Evolutionary conservation across 23 red algal genomes (phyloP), one percentile per base, ranked within the genome.

Genomic region (Gracilaria gracilis): DNA sequence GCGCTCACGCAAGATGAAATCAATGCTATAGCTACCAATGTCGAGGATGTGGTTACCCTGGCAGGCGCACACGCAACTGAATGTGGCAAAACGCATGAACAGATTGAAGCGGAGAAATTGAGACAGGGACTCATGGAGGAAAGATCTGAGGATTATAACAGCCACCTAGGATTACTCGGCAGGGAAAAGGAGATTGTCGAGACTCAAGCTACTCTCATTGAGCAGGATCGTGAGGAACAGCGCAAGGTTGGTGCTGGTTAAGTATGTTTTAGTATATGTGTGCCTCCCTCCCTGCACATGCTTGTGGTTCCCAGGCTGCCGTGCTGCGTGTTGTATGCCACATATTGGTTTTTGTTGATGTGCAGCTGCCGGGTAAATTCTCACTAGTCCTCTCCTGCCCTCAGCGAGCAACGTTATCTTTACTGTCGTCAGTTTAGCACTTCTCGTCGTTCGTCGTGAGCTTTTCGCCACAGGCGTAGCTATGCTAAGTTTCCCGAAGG

Each of bases 31-130:
- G 79, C 78, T 4, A 25, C 67, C 23, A 38, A 37, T 27, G 66
- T 81, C 11, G 67, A 93, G 28, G 84, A 93, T 47, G 67, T 80
- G 32, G 89, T 78, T 17, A 82, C 72, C 28, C 72, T 98, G 50
- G 96, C 96, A 17, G 58, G 64, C 37, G 89, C 88, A 72, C 96
- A 98, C 80, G 78, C 85, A 20, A 66, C 62, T 51, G 96, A 98
- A 81, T 86, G 80, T 47, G 91, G 84, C 7, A 98, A 98, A 81
- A 93, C 93, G n/a, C 91, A 86, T 83, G 96, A 85, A 48, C 81
- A 95, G 86, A 84, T 98, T 32, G 93, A 95, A 55, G 81, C 81
- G 23, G 96, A 98, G 76, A 87, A 87, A 67, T 66, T 95, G 70
- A 85, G 83, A 40, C 84, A 85, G 46, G 58, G 62, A 75, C 75